Percentiles rank a stretch among this genome's conserved stretches.
phyloP scores from a whole-genome alignment of 495 filamentous ascomycete genomes.

The Alectoria sarmentosa region DNA sequence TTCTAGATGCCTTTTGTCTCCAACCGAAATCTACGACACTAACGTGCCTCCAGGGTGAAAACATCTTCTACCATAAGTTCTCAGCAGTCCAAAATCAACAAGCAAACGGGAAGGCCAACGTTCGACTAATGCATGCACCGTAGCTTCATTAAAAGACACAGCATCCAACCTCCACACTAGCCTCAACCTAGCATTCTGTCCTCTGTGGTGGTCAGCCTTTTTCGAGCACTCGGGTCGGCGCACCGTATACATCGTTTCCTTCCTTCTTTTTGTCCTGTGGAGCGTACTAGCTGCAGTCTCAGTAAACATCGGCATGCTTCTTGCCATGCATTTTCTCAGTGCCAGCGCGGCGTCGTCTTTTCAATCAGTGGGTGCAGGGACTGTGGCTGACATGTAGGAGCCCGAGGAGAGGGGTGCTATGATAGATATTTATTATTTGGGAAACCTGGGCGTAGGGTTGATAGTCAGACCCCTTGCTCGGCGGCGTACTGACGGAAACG shows the following conservation, averaged over 20 bases:
- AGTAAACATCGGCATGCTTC: slow-evolving; percentile 72
- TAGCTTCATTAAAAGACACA: background rate
- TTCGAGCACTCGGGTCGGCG: slow-evolving; percentile 75
- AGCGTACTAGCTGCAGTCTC: slow-evolving; percentile 65
- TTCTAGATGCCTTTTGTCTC: slow-evolving; percentile 51
- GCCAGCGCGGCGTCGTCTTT: slow-evolving; percentile 82
- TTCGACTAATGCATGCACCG: background rate
- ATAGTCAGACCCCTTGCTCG: slow-evolving; percentile 79
- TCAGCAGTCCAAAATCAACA: background rate
- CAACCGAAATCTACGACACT: background rate
- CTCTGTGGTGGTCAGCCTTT: slow-evolving; percentile 91
- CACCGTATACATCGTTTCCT: slow-evolving; percentile 78
- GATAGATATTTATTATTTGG: slow-evolving; percentile 91
- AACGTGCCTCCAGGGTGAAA: background rate
- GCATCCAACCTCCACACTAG: slow-evolving; percentile 45
- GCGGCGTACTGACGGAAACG: slow-evolving; percentile 61
- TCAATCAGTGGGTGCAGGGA: slow-evolving; percentile 83
- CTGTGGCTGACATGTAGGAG: slow-evolving; percentile 90
- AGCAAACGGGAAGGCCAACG: background rate
- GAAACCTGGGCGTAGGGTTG: slow-evolving; percentile 69
- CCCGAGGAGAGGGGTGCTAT: slow-evolving; percentile 67
- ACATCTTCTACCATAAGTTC: background rate
- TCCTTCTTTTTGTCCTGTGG: slow-evolving; percentile 72
- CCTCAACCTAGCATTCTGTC: slow-evolving; percentile 71
- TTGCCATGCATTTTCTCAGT: slow-evolving; percentile 72